Evolutionary conservation across 225 moss, liverwort and hornwort species (phyloP).

Genomic region (Polytrichum formosum): DNA sequence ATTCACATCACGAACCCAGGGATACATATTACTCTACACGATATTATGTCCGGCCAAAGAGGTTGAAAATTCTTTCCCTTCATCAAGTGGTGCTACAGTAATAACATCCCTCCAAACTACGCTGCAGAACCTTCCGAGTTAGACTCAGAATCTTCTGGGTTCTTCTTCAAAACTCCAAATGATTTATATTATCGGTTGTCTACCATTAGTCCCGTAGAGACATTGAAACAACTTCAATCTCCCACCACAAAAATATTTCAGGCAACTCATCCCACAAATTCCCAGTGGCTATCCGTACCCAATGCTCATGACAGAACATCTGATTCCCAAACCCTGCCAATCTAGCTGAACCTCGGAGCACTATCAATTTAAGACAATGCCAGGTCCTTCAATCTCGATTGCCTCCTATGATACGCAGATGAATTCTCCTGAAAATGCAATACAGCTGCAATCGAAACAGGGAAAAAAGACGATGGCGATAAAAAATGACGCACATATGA

Average conservation of each 20-base stretch:
- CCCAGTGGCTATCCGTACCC: too few relatives aligned
- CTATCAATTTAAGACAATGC: neutral
- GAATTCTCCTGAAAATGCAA: neutral
- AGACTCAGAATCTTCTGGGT: too few relatives aligned
- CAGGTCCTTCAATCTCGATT: too few relatives aligned
- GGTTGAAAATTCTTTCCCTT: neutral
- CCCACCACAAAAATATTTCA: neutral
- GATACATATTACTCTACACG: too few relatives aligned
- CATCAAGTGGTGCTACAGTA: neutral
- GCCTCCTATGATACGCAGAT: too few relatives aligned
- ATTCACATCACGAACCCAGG: too few relatives aligned
- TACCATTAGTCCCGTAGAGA: too few relatives aligned
- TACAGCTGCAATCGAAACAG: neutral
- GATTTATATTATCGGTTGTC: too few relatives aligned
- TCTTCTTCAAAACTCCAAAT: too few relatives aligned
- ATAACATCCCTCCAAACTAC: too few relatives aligned
- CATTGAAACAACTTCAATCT: neutral
- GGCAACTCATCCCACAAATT: too few relatives aligned
- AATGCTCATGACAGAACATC: neutral
- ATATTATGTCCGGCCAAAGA: neutral
- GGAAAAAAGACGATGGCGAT: neutral
- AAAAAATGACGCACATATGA: constrained; percentile 58
- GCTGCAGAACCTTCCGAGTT: too few relatives aligned
- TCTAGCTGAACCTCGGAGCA: neutral
- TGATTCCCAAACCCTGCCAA: neutral